Evolutionary conservation across 1,284 basidiomycete genomes (phyloP), one percentile per base, ranked within the genome.

Genomic region (Rhodofomes roseus): DNA sequence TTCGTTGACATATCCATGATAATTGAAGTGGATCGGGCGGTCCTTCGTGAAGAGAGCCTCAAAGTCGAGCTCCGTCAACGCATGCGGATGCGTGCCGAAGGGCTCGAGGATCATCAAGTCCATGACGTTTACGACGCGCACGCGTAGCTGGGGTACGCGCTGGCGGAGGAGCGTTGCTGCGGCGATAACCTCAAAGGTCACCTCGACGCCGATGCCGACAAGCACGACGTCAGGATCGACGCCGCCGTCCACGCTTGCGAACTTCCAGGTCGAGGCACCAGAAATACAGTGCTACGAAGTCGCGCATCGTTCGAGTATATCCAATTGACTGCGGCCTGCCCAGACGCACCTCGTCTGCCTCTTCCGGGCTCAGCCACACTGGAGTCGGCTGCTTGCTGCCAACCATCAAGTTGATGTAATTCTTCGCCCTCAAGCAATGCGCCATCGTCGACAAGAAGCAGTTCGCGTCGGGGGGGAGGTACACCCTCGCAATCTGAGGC

Each of bases 391-490:
- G 89, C 77, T 95, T 95, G 70, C 87, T 90, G 37, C 91, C 92
- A 39, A 95, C 92, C 79, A 96, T 89, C 57, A 93, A 73, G 70
- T 94, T 93, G 60, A 93, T 77, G 65, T 93, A 94, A 74, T 93
- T 89, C 78, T 90, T 92, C 31, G 91, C 86, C 52, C 88, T 77
- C 63, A 96, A 72, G 66, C 90, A 93, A 74, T 96, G 94, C 4
- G 89, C 84, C 59, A 95, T 80, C 23, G 87, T 89, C 44, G 87
- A 90, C 60, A 95, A 75, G 74, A 89, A 87, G 66, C 89, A 90
- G 73, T 96, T 95, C 37, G 90, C 89, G 70, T 96, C 94, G n/a
- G 93, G 90, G 0, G 94, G 93, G 37, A 96, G 79, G 73, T 95
- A 96, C 41, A 96, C 89, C 16, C 94, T 84, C 0, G 89, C 90